Evolutionary conservation across 441 rosid genomes (phyloP).

Genomic region (Breynia disticha): DNA sequence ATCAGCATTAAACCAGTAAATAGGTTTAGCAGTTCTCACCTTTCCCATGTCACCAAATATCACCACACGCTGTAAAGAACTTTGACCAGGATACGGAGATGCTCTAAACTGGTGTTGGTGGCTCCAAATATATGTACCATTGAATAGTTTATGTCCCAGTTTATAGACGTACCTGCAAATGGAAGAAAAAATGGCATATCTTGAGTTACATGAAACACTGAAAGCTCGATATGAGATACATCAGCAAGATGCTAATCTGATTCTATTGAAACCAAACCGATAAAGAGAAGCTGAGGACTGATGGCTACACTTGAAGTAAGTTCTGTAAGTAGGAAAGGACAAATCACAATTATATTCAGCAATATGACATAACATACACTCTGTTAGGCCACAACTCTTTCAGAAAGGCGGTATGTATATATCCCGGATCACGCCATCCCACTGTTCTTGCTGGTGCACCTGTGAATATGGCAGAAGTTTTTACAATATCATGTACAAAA

Average conservation of each 20-base stretch:
- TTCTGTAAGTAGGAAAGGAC: too few relatives aligned
- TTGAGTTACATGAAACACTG: background rate
- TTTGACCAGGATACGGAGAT: constrained; percentile 38
- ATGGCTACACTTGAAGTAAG: too few relatives aligned
- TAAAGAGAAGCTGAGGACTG: too few relatives aligned
- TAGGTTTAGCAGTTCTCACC: constrained; percentile 15
- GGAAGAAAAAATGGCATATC: background rate
- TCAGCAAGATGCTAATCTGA: too few relatives aligned
- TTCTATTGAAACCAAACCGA: too few relatives aligned
- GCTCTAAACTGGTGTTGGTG: constrained; percentile 24
- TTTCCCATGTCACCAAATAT: constrained; percentile 44
- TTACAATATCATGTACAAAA: too few relatives aligned
- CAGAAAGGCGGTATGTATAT: constrained; percentile 57
- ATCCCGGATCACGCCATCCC: constrained; percentile 86
- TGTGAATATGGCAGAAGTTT: constrained; percentile 10
- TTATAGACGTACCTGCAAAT: constrained; percentile 27
- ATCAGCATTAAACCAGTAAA: background rate
- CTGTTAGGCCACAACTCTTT: constrained; percentile 56
- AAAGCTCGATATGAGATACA: too few relatives aligned
- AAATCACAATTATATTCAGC: too few relatives aligned
- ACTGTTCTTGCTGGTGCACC: constrained; percentile 73
- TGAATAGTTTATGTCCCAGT: constrained; percentile 25
- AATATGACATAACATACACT: constrained; percentile 21
- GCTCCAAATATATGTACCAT: constrained; percentile 47
- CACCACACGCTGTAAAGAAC: constrained; percentile 29